Evolutionary conservation across 139 green algal species (phyloP), one percentile per base, ranked within the genome.

Genomic region (Haematococcus sp.): DNA sequence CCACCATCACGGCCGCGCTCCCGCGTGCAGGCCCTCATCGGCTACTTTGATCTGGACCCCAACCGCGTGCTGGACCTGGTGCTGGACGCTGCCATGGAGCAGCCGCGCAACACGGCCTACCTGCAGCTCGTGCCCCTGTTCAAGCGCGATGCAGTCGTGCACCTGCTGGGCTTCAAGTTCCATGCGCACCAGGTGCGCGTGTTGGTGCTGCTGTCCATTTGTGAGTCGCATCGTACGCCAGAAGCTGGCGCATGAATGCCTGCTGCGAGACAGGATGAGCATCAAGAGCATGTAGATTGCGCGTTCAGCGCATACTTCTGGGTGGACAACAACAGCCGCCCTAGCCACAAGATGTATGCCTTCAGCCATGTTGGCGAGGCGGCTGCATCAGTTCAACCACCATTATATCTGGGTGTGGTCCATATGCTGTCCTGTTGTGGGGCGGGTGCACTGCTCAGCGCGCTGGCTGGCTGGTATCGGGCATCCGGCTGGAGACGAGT

Each of bases 31-130:
- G 81, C 85, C 0, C 80, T 97, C 16, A 94, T 98, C 65, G 93
- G 93, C 34, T 91, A 86, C 76, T 98, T 98, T 80, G 84, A 93
- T 65, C 75, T 98, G 61, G 93, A 98, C 82, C 93, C 93, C 25
- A 97, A 97, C 84, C 78, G 93, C 22, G 87, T 90, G 49, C 78
- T 91, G 52, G 92, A 93, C 78, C 64, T 97, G 28, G 77, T 93
- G 54, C 76, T 97, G 70, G 89, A 93, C 19, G 88, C 88, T 0
- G 86, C 80, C 25, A 78, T 83, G 63, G n/a, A 52, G 25, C 78
- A 89, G 64, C 79, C 82, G 22, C 15, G 70, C 33, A 80, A 76
- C 46, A 54, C 5, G 9, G 58, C 51, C 16, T 72, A 70, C 67
- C 7, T 76, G 35, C 31, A 33, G 34, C 40, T 73, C 7, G 49